Percentiles rank a stretch among this genome's conserved stretches.
Evolutionary conservation across 257 asterid species (phyloP).

Genomic region (Solanum medicagineum): DNA sequence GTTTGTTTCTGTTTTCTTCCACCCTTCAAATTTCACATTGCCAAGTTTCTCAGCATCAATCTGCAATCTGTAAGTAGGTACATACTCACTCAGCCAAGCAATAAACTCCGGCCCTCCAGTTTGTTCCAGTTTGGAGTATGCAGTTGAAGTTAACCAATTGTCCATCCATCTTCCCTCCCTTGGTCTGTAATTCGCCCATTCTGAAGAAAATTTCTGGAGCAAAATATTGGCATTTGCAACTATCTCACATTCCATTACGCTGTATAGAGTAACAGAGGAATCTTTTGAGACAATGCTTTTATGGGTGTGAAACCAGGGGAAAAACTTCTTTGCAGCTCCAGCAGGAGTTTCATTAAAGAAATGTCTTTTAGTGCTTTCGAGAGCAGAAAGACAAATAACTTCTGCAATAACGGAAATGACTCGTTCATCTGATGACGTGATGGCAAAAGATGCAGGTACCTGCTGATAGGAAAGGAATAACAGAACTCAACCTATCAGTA

Average conservation of each 20-base stretch:
- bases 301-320: constrained; percentile 37
- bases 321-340: constrained; percentile 20
- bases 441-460: constrained; percentile 64
- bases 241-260: constrained; percentile 48
- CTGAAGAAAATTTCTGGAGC: constrained; percentile 38
- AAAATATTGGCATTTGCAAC: constrained; percentile 39
- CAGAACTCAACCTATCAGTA: constrained; percentile 62
- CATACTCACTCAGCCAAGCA: constrained; percentile 66
- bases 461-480: constrained; percentile 83
- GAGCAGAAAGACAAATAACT: constrained; percentile 64
- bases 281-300: constrained; percentile 45
- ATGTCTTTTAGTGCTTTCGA: constrained; percentile 41
- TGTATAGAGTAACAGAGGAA: constrained; percentile 44
- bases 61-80: constrained; percentile 57
- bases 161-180: constrained; percentile 22
- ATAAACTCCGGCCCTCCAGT: constrained; percentile 69
- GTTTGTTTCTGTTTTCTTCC: constrained; percentile 32
- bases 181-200: constrained; percentile 27
- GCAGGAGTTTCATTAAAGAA: constrained; percentile 12
- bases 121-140: constrained; percentile 51
- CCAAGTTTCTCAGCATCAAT: constrained; percentile 42
- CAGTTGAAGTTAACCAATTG: constrained; percentile 47
- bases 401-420: constrained; percentile 62
- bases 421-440: constrained; percentile 47
- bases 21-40: constrained; percentile 57